These are phyloP conservation scores for Amylocarpus encephaloides DNA, from an alignment of 2,329 filamentous ascomycete species.

Conservation along the genomic window DNA sequence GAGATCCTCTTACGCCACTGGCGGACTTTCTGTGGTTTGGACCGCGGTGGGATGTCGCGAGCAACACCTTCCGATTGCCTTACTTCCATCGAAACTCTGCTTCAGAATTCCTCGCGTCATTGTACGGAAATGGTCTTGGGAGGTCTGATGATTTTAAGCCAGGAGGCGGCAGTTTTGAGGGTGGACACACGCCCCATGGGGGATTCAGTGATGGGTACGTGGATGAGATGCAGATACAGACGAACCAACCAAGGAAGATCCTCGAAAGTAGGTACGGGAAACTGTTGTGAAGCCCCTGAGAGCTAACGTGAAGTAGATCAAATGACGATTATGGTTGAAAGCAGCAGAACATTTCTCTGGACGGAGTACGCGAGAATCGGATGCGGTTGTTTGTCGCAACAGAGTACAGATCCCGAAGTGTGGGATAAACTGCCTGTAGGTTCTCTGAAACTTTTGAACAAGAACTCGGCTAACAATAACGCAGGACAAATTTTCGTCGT, in stretches of 20 bases:
- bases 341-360: slow-evolving; percentile 47
- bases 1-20: slow-evolving; percentile 47
- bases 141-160: slow-evolving; percentile 40
- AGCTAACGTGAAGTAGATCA: slow-evolving; percentile 38
- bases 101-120: slow-evolving; percentile 40
- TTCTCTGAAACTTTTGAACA: slow-evolving; percentile 29
- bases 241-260: slow-evolving; percentile 38
- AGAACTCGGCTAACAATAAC: background rate
- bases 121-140: slow-evolving; percentile 39
- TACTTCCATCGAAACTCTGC: slow-evolving; percentile 51
- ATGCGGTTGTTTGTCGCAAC: slow-evolving; percentile 31
- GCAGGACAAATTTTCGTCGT: slow-evolving; percentile 19
- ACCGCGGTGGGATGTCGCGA: slow-evolving; percentile 57
- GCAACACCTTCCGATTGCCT: slow-evolving; percentile 51
- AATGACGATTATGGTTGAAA: slow-evolving; percentile 47
- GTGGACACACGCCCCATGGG: slow-evolving; percentile 27
- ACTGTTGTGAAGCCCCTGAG: slow-evolving; percentile 36
- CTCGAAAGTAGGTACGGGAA: slow-evolving; percentile 33
- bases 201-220: slow-evolving; percentile 45
- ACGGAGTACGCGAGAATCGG: slow-evolving; percentile 46
- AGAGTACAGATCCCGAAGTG: slow-evolving; percentile 39
- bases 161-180: slow-evolving; percentile 39
- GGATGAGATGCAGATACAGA: slow-evolving; percentile 39
- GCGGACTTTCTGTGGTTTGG: slow-evolving; percentile 64
- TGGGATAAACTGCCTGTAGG: slow-evolving; percentile 48